A percentile compares a stretch with the other conserved stretches of the same genome.
phyloP scores from a whole-genome alignment of 176 grass and related monocot genomes.

The Juncus effusus region DNA sequence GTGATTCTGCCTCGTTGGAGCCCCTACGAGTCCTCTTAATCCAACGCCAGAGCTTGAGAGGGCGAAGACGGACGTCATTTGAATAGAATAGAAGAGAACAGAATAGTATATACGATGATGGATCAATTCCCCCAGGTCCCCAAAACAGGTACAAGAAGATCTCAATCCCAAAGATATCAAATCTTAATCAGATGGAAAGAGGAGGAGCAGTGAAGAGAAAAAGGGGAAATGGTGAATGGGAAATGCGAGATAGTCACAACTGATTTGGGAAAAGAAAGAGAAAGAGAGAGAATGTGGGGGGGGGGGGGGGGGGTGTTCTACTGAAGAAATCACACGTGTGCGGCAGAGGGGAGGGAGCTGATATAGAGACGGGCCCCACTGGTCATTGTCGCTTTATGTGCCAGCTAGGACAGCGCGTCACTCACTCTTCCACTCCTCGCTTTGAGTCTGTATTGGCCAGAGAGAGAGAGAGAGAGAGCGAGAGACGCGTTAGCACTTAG shows the following conservation, averaged over 20 bases:
- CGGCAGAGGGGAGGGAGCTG: conserved; percentile 4
- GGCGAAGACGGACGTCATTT: conserved; percentile 29
- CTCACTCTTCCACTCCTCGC: no score
- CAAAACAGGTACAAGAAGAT: neutral
- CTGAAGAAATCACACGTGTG: conserved; percentile 18
- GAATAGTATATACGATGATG: no score
- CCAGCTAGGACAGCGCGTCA: neutral
- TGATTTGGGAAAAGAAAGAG: conserved; percentile 33
- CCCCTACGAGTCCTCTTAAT: conserved; percentile 26
- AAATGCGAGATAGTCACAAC: neutral
- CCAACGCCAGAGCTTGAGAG: conserved; percentile 45
- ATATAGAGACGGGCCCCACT: conserved; percentile 20
- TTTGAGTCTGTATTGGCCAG: no score
- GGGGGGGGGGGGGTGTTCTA: neutral
- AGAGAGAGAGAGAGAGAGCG: conserved; percentile 22
- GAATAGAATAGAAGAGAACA: conserved; percentile 12
- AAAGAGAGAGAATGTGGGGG: conserved; percentile 7
- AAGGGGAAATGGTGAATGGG: neutral
- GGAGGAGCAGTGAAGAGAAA: neutral
- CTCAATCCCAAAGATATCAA: conserved; percentile 3
- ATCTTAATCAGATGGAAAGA: conserved; percentile 30
- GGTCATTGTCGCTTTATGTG: conserved; percentile 41
- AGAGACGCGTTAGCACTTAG: neutral
- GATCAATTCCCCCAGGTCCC: no score
- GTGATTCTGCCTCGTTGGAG: conserved; percentile 25